Percentiles rank a stretch among this genome's conserved stretches.
Conservation (phyloP, 2,329 filamentous ascomycete species). For the Mariannaea sp. region DNA sequence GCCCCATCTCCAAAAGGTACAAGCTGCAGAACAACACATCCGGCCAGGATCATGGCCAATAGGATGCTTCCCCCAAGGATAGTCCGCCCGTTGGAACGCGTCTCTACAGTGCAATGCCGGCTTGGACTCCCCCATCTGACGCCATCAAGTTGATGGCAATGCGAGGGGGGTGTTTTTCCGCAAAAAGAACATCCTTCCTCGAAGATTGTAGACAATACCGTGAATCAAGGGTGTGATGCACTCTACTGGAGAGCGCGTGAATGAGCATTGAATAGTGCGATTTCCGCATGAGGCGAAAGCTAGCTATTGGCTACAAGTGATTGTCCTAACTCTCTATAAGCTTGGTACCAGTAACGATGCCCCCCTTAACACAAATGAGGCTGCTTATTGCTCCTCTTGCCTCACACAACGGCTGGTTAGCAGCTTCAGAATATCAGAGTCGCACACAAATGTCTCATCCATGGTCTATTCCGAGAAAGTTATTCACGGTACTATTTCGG, state of each 20-base stretch:
- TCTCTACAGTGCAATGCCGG: not conserved
- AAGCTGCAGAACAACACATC: constrained; percentile 20
- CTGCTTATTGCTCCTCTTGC: constrained; percentile 7
- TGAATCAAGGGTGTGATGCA: not conserved
- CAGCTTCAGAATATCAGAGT: not conserved
- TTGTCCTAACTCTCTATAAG: constrained; percentile 5
- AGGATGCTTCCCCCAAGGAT: constrained; percentile 22
- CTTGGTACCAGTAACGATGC: constrained; percentile 12
- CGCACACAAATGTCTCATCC: not conserved
- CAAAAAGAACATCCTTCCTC: not conserved
- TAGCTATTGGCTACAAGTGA: constrained; percentile 8
- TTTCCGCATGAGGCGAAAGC: too few species aligned
- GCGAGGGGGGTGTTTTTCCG: constrained; percentile 1
- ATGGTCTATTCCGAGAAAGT: not conserved
- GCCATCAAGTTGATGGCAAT: constrained; percentile 2
- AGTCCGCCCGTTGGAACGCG: constrained; percentile 9
- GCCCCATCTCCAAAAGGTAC: constrained; percentile 35
- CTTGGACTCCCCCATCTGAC: constrained; percentile 5
- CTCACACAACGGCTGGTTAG: constrained; percentile 15
- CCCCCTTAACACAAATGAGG: constrained; percentile 14
- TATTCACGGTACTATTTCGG: constrained; percentile 15
- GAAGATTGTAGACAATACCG: constrained; percentile 5
- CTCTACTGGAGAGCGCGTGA: constrained; percentile 14
- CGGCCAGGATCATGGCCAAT: constrained; percentile 27
- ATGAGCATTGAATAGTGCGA: constrained; percentile 15